These are phyloP conservation scores for Exophiala aquamarina DNA, from an alignment of 2,329 filamentous ascomycete species.

Conservation along the genomic window DNA sequence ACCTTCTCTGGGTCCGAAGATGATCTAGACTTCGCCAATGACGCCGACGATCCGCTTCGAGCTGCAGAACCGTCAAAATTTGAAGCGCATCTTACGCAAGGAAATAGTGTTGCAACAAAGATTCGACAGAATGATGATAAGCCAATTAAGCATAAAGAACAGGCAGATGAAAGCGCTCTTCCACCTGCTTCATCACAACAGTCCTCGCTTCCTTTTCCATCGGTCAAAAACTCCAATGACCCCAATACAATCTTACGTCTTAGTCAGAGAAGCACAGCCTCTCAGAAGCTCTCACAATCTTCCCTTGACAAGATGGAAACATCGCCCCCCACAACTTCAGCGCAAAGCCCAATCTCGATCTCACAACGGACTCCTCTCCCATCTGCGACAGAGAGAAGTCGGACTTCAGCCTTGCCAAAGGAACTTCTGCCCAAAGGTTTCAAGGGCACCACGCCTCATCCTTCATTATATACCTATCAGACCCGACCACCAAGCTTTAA, in stretches of 20 bases:
- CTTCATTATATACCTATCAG: conserved; percentile 23
- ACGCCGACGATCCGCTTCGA: neutral
- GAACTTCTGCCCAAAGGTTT: conserved; percentile 5
- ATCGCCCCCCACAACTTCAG: conserved; percentile 8
- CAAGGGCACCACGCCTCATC: neutral
- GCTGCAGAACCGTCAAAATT: conserved; percentile 3
- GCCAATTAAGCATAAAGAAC: neutral
- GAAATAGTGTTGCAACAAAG: neutral
- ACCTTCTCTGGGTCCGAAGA: conserved; percentile 17
- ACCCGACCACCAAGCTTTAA: conserved; percentile 25
- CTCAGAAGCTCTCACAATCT: conserved; percentile 42
- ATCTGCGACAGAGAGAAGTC: conserved; percentile 7
- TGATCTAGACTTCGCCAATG: conserved; percentile 14
- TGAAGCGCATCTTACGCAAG: neutral
- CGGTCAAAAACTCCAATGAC: conserved; percentile 75
- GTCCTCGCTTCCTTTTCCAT: conserved; percentile 63
- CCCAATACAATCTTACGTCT: conserved; percentile 62
- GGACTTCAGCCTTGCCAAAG: neutral
- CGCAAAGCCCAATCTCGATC: neutral
- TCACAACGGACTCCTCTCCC: conserved; percentile 12
- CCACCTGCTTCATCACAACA: conserved; percentile 29
- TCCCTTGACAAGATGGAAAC: conserved; percentile 16
- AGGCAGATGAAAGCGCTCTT: conserved; percentile 1
- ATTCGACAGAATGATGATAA: conserved; percentile 1
- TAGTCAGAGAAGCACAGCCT: conserved; percentile 63